phyloP scores from a whole-genome alignment of 2,329 filamentous ascomycete genomes.

The Exophiala spinifera region DNA sequence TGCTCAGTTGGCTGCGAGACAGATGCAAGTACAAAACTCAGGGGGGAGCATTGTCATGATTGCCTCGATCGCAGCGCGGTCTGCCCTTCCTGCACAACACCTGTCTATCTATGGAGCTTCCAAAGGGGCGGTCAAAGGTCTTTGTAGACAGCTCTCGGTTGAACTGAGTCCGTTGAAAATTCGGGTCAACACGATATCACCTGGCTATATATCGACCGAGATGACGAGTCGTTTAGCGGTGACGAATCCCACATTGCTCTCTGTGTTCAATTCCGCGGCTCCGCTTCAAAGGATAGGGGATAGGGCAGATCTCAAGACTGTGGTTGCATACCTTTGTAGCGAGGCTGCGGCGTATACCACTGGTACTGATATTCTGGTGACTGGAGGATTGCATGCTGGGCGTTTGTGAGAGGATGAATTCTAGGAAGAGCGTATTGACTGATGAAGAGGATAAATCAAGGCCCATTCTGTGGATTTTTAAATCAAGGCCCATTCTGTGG shows the following conservation, averaged over 20 bases:
- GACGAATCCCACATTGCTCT: constrained; percentile 17
- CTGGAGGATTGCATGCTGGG: constrained; percentile 39
- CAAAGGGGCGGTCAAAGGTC: constrained; percentile 43
- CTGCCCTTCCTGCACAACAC: constrained; percentile 33
- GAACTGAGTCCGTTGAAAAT: constrained; percentile 50
- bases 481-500: background rate
- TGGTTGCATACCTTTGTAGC: constrained; percentile 42
- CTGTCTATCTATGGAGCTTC: constrained; percentile 36
- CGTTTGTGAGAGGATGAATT: background rate
- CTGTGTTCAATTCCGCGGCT: constrained; percentile 14
- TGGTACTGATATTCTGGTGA: constrained; percentile 36
- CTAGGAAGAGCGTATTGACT: background rate
- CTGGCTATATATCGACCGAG: constrained; percentile 43
- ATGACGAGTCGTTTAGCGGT: constrained; percentile 45
- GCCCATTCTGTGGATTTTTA: constrained; percentile 2
- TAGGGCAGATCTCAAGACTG: constrained; percentile 40
- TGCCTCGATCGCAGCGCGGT: constrained; percentile 22
- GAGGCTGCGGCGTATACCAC: constrained; percentile 45
- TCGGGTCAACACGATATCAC: constrained; percentile 48
- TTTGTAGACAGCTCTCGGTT: constrained; percentile 43
- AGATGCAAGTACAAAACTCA: constrained; percentile 52
- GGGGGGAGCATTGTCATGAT: constrained; percentile 27
- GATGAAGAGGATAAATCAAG: no score
- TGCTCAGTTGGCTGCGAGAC: constrained; percentile 49
- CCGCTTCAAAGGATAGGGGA: constrained; percentile 34